Evolutionary conservation across 2,329 filamentous ascomycete genomes (phyloP), one percentile per base, ranked within the genome.

Genomic region (Cladosporium sp.): DNA sequence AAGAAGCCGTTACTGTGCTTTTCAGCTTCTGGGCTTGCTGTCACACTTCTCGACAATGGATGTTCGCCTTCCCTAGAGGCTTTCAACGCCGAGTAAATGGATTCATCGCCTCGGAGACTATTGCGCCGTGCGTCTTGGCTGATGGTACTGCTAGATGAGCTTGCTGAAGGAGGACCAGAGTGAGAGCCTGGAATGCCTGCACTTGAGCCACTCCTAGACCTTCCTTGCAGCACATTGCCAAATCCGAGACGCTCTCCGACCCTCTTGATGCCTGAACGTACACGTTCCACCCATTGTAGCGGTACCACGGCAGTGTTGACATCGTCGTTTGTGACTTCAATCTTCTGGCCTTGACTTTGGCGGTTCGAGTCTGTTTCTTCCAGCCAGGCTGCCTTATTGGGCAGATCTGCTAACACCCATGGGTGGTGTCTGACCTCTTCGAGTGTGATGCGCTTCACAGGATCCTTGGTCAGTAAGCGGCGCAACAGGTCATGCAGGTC

Each of bases 401-500:
- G 77, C 45, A 97, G 83, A 62, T 88, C 91, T 58, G 87, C 80
- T 1, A 93, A 80, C 15, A 97, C 88, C 94, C 94, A 99, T 4
- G 88, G 87, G 70, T 99, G 94, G 60, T 89, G 87, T 73, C 97
- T 97, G 67, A 97, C 93, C 66, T 97, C 93, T 60, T 87, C 86
- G 52, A 99, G 78, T 7, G 90, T 89, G 66, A 99, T 97, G 37
- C 94, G 86, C 73, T 92, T 87, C 28, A 89, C 82, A 0, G 93
- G 92, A 68, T 97, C 91, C 75, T 97, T 99, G 64, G 83, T 87
- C 58, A 99, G 81, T 76, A 99, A 86, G 63, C 86, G 84, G 49
- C 78, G 80, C 25, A 99, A 75, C 12, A 99, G 79, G 70, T 99
- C 90, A 54, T 86, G 81, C 8, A 99, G 77, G 10, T 88, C 81